phyloP scores from a whole-genome alignment of 345 rosid genomes.

The Dimocarpus longan region DNA sequence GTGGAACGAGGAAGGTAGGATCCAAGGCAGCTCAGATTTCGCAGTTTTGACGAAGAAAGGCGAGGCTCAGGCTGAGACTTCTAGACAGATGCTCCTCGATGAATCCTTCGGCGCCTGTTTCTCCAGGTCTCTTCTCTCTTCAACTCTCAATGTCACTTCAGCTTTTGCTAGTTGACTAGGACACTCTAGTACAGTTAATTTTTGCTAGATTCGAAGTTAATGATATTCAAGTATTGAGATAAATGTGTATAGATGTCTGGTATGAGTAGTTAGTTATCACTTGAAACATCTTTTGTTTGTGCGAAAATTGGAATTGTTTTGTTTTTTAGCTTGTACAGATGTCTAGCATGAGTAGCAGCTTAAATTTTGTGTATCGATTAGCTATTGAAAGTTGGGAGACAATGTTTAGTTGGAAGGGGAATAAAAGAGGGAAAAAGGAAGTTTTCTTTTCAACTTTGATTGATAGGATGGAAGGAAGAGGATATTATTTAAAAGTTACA shows the following conservation, averaged over 20 bases:
- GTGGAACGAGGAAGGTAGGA: constrained; percentile 91
- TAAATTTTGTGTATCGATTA: not conserved
- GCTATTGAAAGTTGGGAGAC: not conserved
- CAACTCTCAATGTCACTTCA: not conserved
- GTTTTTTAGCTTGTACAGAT: too few species aligned
- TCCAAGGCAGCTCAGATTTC: constrained; percentile 94
- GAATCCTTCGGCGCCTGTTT: constrained; percentile 86
- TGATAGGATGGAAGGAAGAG: too few species aligned
- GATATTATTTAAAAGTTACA: too few species aligned
- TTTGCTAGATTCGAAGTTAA: not conserved
- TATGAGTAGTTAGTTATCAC: too few species aligned
- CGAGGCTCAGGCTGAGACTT: constrained; percentile 84
- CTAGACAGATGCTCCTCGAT: constrained; percentile 81
- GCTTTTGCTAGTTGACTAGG: not conserved
- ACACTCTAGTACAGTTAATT: not conserved
- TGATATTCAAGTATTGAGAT: too few species aligned
- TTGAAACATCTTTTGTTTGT: too few species aligned
- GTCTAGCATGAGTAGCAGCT: not conserved
- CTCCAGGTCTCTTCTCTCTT: constrained; percentile 49
- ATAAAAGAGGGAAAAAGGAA: too few species aligned
- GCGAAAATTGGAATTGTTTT: not conserved
- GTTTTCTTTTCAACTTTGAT: too few species aligned
- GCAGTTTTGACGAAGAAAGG: constrained; percentile 86
- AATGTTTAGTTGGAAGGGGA: not conserved
- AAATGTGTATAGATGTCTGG: too few species aligned